Conservation (phyloP, 1,139 yeast genomes). For the Hyphopichia khmerensis region DNA sequence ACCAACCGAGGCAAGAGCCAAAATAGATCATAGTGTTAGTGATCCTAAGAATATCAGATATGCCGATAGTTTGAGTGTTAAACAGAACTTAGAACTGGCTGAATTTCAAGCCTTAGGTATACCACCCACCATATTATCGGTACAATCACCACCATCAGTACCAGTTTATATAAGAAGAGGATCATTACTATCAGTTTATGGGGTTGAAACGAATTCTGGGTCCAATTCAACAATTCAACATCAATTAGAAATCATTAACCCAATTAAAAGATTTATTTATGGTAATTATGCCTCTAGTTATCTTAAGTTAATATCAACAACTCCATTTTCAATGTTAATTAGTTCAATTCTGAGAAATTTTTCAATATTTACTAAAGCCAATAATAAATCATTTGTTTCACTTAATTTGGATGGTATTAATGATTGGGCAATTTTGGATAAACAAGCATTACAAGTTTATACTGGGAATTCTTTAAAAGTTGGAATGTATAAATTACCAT, state of each 20-base stretch:
- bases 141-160: conserved; percentile 56
- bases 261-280: conserved; percentile 37
- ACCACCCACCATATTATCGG: conserved; percentile 43
- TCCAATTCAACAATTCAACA: conserved; percentile 25
- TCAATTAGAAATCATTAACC: conserved; percentile 29
- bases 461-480: conserved; percentile 51
- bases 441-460: conserved; percentile 47
- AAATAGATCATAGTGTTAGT: conserved; percentile 7
- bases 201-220: conserved; percentile 19
- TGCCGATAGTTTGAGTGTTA: conserved; percentile 14
- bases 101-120: conserved; percentile 41
- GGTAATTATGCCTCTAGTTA: conserved; percentile 44
- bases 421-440: conserved; percentile 61
- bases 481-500: conserved; percentile 38
- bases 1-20: conserved; percentile 2
- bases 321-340: conserved; percentile 44
- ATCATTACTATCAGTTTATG: conserved; percentile 48
- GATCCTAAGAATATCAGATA: conserved; percentile 18
- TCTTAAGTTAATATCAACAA: conserved; percentile 48
- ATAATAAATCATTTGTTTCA: conserved; percentile 38
- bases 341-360: conserved; percentile 20
- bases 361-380: conserved; percentile 6
- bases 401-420: conserved; percentile 53
- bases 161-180: conserved; percentile 51
- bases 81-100: conserved; percentile 20